Evolutionary conservation across 805 yeast genomes (phyloP).

Genomic region (Starmerella etchellsii): DNA sequence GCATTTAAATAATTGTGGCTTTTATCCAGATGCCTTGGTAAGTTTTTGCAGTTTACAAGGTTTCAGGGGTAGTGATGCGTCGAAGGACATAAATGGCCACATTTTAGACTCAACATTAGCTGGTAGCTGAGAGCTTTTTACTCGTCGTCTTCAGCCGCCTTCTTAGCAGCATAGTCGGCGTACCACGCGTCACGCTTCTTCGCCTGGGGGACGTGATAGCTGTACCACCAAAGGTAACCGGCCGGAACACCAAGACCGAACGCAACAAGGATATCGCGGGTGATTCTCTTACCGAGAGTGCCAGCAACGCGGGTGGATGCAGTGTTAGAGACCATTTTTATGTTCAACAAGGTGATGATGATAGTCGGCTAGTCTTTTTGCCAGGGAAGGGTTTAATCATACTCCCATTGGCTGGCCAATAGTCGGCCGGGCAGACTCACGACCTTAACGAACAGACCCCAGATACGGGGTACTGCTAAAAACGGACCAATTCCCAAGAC

Average conservation of each 20-base stretch:
- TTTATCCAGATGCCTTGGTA: no score
- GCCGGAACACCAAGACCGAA: constrained; percentile 42
- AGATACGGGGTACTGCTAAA: neutral
- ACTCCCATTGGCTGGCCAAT: neutral
- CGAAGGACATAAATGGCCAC: no score
- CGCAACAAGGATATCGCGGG: constrained; percentile 54
- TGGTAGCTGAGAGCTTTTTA: neutral
- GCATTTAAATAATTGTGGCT: no score
- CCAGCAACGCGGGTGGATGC: constrained; percentile 43
- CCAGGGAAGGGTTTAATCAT: neutral
- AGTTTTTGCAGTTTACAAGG: no score
- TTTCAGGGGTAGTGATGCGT: no score
- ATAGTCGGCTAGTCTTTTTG: neutral
- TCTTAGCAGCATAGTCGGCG: constrained; percentile 61
- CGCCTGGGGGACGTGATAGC: constrained; percentile 61
- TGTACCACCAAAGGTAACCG: constrained; percentile 76
- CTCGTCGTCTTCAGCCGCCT: constrained; percentile 30
- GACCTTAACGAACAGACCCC: neutral
- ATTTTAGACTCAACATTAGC: no score
- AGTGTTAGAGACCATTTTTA: constrained; percentile 21
- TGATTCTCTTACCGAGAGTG: constrained; percentile 63
- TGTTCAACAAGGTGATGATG: neutral
- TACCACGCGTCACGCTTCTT: constrained; percentile 76
- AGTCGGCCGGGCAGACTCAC: neutral
- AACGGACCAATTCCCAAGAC: no score